phyloP scores from a whole-genome alignment of 345 rosid species.

The Geranium rotundifolium region DNA sequence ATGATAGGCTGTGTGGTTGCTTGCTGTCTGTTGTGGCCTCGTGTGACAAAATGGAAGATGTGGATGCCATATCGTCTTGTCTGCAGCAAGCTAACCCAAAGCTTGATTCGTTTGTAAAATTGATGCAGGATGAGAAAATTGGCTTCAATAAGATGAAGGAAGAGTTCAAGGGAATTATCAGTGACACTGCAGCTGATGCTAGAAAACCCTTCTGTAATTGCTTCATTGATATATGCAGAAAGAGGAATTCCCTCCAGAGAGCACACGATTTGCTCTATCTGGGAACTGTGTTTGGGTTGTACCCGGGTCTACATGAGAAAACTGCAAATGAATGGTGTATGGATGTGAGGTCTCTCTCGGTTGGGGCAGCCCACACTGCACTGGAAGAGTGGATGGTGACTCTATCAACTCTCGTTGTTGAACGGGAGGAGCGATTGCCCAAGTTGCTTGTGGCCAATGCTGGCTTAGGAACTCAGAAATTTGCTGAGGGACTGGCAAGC shows the following conservation, averaged over 20 bases:
- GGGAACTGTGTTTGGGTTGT: constrained; percentile 64
- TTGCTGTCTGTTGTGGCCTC: constrained; percentile 64
- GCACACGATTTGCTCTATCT: constrained; percentile 77
- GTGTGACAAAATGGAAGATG: constrained; percentile 46
- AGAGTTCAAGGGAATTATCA: constrained; percentile 49
- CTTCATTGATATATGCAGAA: constrained; percentile 77
- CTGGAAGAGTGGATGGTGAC: constrained; percentile 87
- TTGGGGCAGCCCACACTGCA: constrained; percentile 84
- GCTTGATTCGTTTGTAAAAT: constrained; percentile 41
- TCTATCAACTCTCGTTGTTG: constrained; percentile 40
- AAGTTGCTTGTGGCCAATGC: constrained; percentile 67
- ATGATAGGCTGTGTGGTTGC: constrained; percentile 84
- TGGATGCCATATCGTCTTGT: constrained; percentile 51
- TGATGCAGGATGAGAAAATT: constrained; percentile 32
- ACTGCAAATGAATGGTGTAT: constrained; percentile 65
- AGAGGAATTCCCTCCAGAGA: constrained; percentile 37
- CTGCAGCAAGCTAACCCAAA: constrained; percentile 51
- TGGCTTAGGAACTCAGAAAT: constrained; percentile 70
- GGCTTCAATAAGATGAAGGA: constrained; percentile 41
- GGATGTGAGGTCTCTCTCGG: constrained; percentile 71
- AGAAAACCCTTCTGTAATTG: constrained; percentile 87
- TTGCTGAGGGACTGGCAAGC: constrained; percentile 63
- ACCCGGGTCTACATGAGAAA: constrained; percentile 67
- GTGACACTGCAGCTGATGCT: constrained; percentile 47
- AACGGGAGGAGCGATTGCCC: constrained; percentile 54